A percentile compares a stretch with the other conserved stretches of the same genome.
Conservation (phyloP, 495 filamentous ascomycete species). For the Neurospora sp. region DNA sequence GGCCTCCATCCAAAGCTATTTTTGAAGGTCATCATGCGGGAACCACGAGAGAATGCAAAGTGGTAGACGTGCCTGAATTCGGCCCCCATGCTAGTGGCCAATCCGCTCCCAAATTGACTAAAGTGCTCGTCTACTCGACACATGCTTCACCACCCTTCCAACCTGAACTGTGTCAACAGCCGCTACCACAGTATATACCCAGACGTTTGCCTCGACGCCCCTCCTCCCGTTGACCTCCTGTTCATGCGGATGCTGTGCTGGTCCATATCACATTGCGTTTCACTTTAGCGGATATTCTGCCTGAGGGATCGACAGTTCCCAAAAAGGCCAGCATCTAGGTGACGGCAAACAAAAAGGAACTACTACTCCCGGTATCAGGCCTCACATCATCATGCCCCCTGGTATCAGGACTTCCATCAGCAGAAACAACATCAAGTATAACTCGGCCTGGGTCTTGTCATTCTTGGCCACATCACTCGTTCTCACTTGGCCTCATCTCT, state of each 20-base stretch:
- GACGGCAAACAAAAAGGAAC: conserved; percentile 6
- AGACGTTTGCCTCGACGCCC: conserved; percentile 14
- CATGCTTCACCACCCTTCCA: conserved; percentile 11
- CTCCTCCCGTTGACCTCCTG: conserved; percentile 17
- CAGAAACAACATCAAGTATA: conserved; percentile 11
- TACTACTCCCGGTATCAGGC: conserved; percentile 1
- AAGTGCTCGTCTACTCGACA: conserved; percentile 18
- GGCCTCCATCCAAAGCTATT: conserved; percentile 16
- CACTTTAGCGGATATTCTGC: conserved; percentile 27
- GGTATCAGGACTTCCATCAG: conserved; percentile 5
- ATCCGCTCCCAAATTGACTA: conserved; percentile 1
- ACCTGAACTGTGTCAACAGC: conserved; percentile 34
- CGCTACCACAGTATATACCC: conserved; percentile 39
- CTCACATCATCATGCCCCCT: conserved; percentile 22
- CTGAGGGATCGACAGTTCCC: conserved; percentile 21
- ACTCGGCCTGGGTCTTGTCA: conserved; percentile 15
- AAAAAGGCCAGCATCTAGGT: neutral
- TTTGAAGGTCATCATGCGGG: conserved; percentile 26
- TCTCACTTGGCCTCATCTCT: conserved; percentile 18
- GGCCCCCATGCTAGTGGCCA: conserved; percentile 3
- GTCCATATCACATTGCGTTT: conserved; percentile 36
- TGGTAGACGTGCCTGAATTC: conserved; percentile 28
- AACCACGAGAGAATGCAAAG: conserved; percentile 27
- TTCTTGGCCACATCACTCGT: conserved; percentile 23
- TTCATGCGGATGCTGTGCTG: conserved; percentile 20